Conservation (phyloP, 768 basidiomycete genomes). For the Auricularia heimuer region DNA sequence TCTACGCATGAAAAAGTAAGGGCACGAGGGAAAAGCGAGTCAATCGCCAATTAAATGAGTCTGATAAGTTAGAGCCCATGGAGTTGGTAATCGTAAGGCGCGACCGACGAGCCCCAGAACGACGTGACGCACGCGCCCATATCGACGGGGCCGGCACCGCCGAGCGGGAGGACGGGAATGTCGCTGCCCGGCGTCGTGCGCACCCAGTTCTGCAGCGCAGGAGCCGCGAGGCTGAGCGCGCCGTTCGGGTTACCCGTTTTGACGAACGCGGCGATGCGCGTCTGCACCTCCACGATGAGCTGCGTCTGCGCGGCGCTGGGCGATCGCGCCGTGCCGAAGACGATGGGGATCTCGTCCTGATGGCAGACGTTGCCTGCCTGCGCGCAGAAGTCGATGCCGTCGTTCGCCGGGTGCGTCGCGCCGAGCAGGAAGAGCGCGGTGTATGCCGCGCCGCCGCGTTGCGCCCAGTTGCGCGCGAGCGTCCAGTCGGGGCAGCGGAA, state of each 20-base stretch:
- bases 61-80: not conserved
- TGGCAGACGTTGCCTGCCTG: slow-evolving; percentile 55
- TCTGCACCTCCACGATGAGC: slow-evolving; percentile 54
- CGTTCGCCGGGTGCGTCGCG: slow-evolving; percentile 63
- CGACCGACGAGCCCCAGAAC: not conserved
- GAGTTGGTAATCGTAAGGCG: not conserved
- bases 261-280: slow-evolving; percentile 59
- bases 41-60: too few relatives aligned
- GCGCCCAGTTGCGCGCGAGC: slow-evolving; percentile 59
- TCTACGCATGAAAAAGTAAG: too few relatives aligned
- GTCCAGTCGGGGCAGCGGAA: slow-evolving; percentile 67
- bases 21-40: too few relatives aligned
- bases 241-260: slow-evolving; percentile 53
- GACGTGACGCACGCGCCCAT: not conserved
- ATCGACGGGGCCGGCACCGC: not conserved
- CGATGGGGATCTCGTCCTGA: slow-evolving; percentile 22
- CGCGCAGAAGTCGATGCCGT: slow-evolving; percentile 44
- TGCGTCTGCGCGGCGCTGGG: slow-evolving; percentile 47
- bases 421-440: slow-evolving; percentile 58
- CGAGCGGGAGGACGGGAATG: not conserved
- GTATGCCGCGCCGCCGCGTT: slow-evolving; percentile 46
- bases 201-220: not conserved
- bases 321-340: slow-evolving; percentile 45
- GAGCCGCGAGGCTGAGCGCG: not conserved
- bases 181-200: not conserved